Conservation (phyloP, 805 yeast genomes). For the Blastobotrys terrestris region DNA sequence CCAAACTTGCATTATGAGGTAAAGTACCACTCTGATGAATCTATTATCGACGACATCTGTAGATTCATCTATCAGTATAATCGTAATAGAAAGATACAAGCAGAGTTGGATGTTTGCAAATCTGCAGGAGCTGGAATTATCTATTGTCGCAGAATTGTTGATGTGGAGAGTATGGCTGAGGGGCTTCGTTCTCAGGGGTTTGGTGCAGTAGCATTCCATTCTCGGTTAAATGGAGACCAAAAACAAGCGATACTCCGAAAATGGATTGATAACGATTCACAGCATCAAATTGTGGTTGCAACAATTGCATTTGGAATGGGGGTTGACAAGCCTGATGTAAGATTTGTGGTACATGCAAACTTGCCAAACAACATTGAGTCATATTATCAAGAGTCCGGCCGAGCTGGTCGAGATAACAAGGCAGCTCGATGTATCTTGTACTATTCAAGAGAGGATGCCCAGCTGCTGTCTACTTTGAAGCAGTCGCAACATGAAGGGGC, state of each 20-base stretch:
- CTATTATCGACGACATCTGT: conserved; percentile 37
- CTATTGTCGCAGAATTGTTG: conserved; percentile 79
- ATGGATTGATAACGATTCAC: conserved; percentile 63
- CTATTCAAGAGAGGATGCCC: conserved; percentile 77
- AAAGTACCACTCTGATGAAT: conserved; percentile 33
- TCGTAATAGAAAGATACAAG: conserved; percentile 35
- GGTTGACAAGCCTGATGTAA: conserved; percentile 91
- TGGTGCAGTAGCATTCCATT: conserved; percentile 70
- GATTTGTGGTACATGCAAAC: conserved; percentile 84
- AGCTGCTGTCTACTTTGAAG: conserved; percentile 81
- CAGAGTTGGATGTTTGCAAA: not conserved
- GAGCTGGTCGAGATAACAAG: conserved; percentile 95
- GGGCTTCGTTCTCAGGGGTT: conserved; percentile 56
- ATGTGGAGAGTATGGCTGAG: conserved; percentile 70
- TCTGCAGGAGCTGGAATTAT: conserved; percentile 66
- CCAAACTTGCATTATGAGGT: conserved; percentile 79
- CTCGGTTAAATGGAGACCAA: conserved; percentile 83
- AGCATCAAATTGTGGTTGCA: conserved; percentile 78
- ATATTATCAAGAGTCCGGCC: conserved; percentile 95
- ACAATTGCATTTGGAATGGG: conserved; percentile 99
- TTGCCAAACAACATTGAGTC: conserved; percentile 91
- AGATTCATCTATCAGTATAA: conserved; percentile 38
- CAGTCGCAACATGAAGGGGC: not conserved
- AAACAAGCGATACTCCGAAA: conserved; percentile 60
- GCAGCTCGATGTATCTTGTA: conserved; percentile 77